Conservation (phyloP, 116 monocot genomes). For the Thalassia testudinum region DNA sequence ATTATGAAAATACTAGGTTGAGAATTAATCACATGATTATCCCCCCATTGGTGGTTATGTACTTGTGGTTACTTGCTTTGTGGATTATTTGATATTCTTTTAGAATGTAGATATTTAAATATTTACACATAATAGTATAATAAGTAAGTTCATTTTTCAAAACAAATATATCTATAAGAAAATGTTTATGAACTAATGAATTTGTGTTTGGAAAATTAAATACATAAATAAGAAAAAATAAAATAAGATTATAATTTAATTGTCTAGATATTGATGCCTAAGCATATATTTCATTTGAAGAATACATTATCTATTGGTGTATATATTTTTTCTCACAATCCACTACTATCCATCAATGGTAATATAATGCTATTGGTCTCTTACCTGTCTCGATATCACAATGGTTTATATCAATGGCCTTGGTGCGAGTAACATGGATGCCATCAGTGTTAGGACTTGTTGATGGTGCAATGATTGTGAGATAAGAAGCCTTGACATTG, state of each 20-base stretch:
- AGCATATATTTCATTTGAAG: neutral
- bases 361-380: too few relatives aligned
- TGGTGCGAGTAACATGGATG: slow-evolving; percentile 51
- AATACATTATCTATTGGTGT: neutral
- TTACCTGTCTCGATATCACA: slow-evolving; percentile 58
- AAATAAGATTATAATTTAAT: neutral
- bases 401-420: slow-evolving; percentile 32
- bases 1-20: too few relatives aligned
- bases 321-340: neutral
- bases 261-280: neutral
- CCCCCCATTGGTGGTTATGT: too few relatives aligned
- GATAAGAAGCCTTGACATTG: slow-evolving; percentile 23
- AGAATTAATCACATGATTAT: too few relatives aligned
- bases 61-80: too few relatives aligned
- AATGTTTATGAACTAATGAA: neutral
- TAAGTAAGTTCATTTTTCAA: neutral
- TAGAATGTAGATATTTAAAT: neutral
- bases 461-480: slow-evolving; percentile 43
- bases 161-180: neutral
- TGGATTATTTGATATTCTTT: too few relatives aligned
- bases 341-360: neutral
- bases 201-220: neutral
- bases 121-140: neutral
- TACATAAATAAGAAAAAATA: neutral
- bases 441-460: slow-evolving; percentile 87